Base-by-base conservation (phyloP, 164 flowering plant species). In the Umbilicus rupestris region DNA sequence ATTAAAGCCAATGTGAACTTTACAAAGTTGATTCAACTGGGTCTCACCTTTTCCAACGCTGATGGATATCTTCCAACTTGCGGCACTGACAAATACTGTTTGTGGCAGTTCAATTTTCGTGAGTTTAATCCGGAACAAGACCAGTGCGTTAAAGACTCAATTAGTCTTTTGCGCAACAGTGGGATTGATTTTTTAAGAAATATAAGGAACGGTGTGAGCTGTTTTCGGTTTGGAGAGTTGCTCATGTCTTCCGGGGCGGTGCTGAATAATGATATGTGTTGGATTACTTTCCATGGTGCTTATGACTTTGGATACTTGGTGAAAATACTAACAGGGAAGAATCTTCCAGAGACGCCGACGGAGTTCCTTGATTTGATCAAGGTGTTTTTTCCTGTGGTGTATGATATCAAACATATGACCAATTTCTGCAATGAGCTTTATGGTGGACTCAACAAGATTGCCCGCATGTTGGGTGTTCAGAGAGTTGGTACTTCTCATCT, bases 371-470 rank as follows among this genome's bases (percentile, higher is more conserved):
- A 17, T 15, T 52, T 15, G 19, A 10, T 52, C 1, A 52, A 52
- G 59, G 59, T 17, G 15, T 52, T 8, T 19, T 52, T 52, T 26
- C 26, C 26, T 20, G 59, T n/a, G 20, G 2, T 52, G 1, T 52
- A 52, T 26, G 59, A 52, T 52, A 26, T 52, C 26, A 52, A 52
- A 19, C 20, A 52, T 17, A 15, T 52, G 73, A 83, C 83, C 84
- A 83, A 74, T 72, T 85, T 77, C 69, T 81, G 83, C 68, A 82
- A 83, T 33, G 78, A 83, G 66, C 84, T 85, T 35, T 84, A 83
- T 60, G 89, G 89, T 17, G 89, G 89, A 37, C 69, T 85, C 72
- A 80, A 82, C 78, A 83, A 83, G 78, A 81, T 83, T 45, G 87
- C 87, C 1, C 85, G 80, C 73, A 71, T 81, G 59, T 72, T 85